These are phyloP conservation scores for Delphinella strobiligena DNA, from an alignment of 2,329 filamentous ascomycete species.

Conservation along the genomic window DNA sequence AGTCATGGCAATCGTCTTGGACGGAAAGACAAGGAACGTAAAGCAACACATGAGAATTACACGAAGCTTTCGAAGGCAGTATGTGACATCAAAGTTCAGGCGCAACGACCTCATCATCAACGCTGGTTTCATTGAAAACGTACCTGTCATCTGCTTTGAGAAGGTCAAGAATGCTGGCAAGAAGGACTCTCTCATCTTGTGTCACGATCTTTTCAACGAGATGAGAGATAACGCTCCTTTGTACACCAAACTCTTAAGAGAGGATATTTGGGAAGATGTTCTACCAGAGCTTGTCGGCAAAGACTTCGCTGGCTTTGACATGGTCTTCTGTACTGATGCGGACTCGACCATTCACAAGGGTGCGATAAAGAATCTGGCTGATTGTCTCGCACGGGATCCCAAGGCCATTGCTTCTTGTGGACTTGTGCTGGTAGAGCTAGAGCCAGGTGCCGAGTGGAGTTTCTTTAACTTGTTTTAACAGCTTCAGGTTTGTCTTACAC, in stretches of 20 bases:
- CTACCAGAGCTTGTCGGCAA: slow-evolving; percentile 11
- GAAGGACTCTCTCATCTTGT: slow-evolving; percentile 15
- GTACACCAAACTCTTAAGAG: slow-evolving; percentile 10
- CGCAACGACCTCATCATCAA: slow-evolving; percentile 12
- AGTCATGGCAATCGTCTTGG: slow-evolving; percentile 15
- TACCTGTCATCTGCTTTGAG: slow-evolving; percentile 14
- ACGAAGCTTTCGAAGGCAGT: slow-evolving; percentile 11
- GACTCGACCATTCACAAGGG: slow-evolving; percentile 15
- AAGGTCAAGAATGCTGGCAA: slow-evolving; percentile 15
- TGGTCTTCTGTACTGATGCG: slow-evolving; percentile 16
- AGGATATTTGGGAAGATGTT: slow-evolving; percentile 13
- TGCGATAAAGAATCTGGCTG: slow-evolving; percentile 13
- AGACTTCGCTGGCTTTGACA: slow-evolving; percentile 12
- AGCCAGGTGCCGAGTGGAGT: slow-evolving; percentile 15
- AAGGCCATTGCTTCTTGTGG: slow-evolving; percentile 15
- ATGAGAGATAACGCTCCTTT: slow-evolving; percentile 12
- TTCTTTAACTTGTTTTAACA: slow-evolving; percentile 16
- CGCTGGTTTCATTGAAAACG: slow-evolving; percentile 15
- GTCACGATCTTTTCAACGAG: slow-evolving; percentile 15
- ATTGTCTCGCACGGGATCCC: slow-evolving; percentile 12
- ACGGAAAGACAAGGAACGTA: slow-evolving; percentile 13
- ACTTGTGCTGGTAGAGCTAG: slow-evolving; percentile 14
- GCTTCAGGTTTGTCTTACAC: slow-evolving; percentile 11
- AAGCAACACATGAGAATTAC: slow-evolving; percentile 14
- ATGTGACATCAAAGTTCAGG: slow-evolving; percentile 14